These are phyloP conservation scores for Spathaspora passalidarum DNA, from an alignment of 805 yeast species.

Conservation along the genomic window DNA sequence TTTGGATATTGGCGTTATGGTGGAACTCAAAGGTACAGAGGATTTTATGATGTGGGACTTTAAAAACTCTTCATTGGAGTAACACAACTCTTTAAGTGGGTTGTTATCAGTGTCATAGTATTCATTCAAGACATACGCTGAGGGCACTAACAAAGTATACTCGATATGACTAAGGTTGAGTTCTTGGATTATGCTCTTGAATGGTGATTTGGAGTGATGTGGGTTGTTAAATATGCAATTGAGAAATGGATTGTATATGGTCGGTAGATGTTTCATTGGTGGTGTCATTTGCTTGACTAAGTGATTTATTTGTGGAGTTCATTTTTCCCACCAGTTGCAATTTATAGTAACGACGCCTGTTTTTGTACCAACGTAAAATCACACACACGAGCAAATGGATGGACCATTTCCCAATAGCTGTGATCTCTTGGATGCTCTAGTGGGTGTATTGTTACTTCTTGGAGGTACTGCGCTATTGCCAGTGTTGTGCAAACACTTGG, in stretches of 20 bases:
- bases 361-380: no score
- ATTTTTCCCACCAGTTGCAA: background rate
- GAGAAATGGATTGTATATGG: slow-evolving; percentile 58
- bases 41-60: slow-evolving; percentile 56
- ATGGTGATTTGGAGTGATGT: slow-evolving; percentile 35
- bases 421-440: no score
- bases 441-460: no score
- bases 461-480: no score
- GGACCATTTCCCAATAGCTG: no score
- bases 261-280: slow-evolving; percentile 42
- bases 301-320: background rate
- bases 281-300: background rate
- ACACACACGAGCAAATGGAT: no score
- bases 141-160: slow-evolving; percentile 66
- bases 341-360: no score
- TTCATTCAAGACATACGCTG: slow-evolving; percentile 42
- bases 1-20: slow-evolving; percentile 24
- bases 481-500: no score
- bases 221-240: slow-evolving; percentile 69
- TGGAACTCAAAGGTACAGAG: slow-evolving; percentile 20
- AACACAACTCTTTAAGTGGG: slow-evolving; percentile 50
- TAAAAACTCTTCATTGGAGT: slow-evolving; percentile 53
- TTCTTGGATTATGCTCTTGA: slow-evolving; percentile 43
- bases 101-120: slow-evolving; percentile 22
- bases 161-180: slow-evolving; percentile 42